Evolutionary conservation across 1,284 basidiomycete genomes (phyloP), one percentile per base, ranked within the genome.

Genomic region (Puccinia sorghi): DNA sequence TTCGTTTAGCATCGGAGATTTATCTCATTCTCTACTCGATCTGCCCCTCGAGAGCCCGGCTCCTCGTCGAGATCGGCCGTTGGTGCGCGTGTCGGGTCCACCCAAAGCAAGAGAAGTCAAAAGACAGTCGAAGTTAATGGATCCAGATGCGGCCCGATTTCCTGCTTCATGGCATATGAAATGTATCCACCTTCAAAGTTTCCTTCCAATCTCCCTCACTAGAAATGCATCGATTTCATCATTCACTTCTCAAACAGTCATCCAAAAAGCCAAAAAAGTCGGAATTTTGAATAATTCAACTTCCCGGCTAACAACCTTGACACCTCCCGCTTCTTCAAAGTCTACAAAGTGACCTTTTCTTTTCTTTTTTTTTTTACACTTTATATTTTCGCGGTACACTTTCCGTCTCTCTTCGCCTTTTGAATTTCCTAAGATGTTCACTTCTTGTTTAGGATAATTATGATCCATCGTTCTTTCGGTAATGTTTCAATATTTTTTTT

Each of bases 231-330:
- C 39, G 20, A 8, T 43, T 6, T 41, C 37, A 41, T 63, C 59
- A 13, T 7, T 43, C 8, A 52, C 6, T 17, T 52, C 50, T n/a
- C 59, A 63, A 63, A 2, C 59, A 63, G 59, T 63, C 59, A 63
- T 63, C 9, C 59, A 41, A 15, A 63, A 63, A 37, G 39, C 59
- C 8, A 43, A 63, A 43, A 63, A 41, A 63, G 59, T 63, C n/a
- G 59, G 27, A n/a, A 63, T 63, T 13, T 1, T 41, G 7, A 63
- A 63, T 25, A 63, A 43, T 63, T 63, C 59, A 22, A 63, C 59
- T 63, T 63, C 59, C 17, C 39, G 59, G 15, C 39, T 63, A 6
- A 63, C 59, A n/a, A 63, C 37, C n/a, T 41, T 63, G n/a, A 39
- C 22, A 32, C 2, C 4, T 17, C 37, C 59, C 20, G 6, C n/a